phyloP scores from a whole-genome alignment of 441 rosid species.

The Isatis lusitanica region DNA sequence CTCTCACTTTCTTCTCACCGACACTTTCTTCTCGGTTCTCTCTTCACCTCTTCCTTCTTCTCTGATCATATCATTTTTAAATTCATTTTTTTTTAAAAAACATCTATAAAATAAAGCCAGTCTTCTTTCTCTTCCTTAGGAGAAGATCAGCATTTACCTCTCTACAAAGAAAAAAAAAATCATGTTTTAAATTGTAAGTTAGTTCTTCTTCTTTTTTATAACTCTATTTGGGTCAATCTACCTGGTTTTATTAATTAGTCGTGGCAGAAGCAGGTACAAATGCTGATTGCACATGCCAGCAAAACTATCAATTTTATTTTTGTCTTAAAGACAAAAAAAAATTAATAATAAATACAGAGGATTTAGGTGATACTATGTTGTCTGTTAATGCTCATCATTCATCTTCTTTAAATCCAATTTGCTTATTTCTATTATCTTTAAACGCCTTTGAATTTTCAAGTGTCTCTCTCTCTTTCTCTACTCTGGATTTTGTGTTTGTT shows the following conservation, averaged over 20 bases:
- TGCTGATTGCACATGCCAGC: conserved; percentile 55
- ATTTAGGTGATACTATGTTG: conserved; percentile 55
- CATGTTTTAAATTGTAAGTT: conserved; percentile 20
- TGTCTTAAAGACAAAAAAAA: conserved; percentile 32
- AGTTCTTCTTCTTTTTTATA: neutral
- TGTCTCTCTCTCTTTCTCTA: conserved; percentile 23
- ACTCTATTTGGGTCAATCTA: conserved; percentile 3
- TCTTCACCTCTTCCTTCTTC: conserved; percentile 19
- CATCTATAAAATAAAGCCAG: neutral
- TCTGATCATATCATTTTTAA: conserved; percentile 16
- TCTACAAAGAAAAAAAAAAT: neutral
- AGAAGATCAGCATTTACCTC: conserved; percentile 28
- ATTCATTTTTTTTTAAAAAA: neutral
- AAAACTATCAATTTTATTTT: conserved; percentile 25
- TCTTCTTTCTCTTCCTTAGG: neutral
- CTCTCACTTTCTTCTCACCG: conserved; percentile 45
- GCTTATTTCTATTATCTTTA: neutral
- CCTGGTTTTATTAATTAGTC: conserved; percentile 15
- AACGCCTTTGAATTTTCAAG: conserved; percentile 22
- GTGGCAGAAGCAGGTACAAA: conserved; percentile 34
- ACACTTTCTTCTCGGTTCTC: conserved; percentile 50
- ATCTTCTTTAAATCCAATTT: conserved; percentile 16
- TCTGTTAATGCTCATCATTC: conserved; percentile 45
- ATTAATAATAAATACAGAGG: conserved; percentile 37
- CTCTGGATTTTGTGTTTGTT: conserved; percentile 34